Evolutionary conservation across 495 filamentous ascomycete genomes (phyloP), one percentile per base, ranked within the genome.

Genomic region (Penicillium tannophilum): DNA sequence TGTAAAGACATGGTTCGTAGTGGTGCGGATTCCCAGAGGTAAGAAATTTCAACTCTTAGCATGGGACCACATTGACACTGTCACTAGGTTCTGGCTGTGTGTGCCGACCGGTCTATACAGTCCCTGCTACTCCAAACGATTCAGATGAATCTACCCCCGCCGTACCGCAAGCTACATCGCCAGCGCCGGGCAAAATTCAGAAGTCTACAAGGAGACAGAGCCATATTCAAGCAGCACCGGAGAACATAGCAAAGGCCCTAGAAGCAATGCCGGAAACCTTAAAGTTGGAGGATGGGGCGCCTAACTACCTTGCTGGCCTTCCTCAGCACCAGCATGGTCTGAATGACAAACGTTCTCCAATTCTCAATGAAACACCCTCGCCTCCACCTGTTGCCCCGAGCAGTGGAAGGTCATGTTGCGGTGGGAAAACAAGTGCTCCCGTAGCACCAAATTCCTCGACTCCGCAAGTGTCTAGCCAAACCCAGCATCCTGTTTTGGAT

Each of bases 1-100:
- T 62, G 73, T 78, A 43, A 80, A 76, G 55, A 66, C 72, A 10
- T 76, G 74, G 57, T 76, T 79, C 17, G 76, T 86, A 54, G 83
- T 83, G 80, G 68, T 83, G 52, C 72, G 72, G 26, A 78, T 83
- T n/a, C 77, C 78, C 1, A 79, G 75, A 70, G 75, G 79, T 81
- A 53, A 23, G 8, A 26, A 36, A 43, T 35, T 42, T 33, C 6
- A 2, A 20, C 24, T 24, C 5, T 43, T 43, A 10, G 4, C 10
- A 41, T 16, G 24, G 16, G 5, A 47, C n/a, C 20, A 28, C 14
- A 58, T 36, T 60, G n/a, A 59, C 44, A 11, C 9, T 17, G 31
- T 42, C 6, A 9, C 23, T 28, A 77, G 77, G 71, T 19, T 72
- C 73, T 10, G 66, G 64, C 16, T 80, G 73, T 52, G 41, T 77